Conservation (phyloP, 495 filamentous ascomycete genomes). For the Penicillium mononematosum region DNA sequence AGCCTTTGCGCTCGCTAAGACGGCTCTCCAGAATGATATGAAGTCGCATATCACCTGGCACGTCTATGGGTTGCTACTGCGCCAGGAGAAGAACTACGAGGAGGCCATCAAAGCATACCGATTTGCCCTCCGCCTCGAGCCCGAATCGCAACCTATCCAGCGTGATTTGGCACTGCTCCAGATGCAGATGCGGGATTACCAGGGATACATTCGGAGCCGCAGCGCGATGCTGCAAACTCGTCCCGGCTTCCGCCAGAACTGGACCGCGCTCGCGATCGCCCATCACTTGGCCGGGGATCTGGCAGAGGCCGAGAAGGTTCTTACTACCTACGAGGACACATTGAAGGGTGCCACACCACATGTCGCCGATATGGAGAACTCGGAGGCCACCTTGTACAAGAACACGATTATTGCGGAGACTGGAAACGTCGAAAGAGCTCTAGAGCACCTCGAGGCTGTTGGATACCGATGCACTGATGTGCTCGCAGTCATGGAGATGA, state of each 20-base stretch:
- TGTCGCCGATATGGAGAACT: conserved; percentile 83
- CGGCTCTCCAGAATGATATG: conserved; percentile 90
- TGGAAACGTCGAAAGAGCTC: conserved; percentile 72
- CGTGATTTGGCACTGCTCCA: conserved; percentile 90
- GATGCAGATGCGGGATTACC: conserved; percentile 94
- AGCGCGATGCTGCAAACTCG: conserved; percentile 78
- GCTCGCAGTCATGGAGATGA: conserved; percentile 84
- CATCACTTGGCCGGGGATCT: conserved; percentile 86
- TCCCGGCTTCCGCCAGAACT: conserved; percentile 80
- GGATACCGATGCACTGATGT: conserved; percentile 78
- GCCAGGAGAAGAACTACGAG: conserved; percentile 92
- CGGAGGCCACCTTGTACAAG: conserved; percentile 95
- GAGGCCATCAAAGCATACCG: conserved; percentile 99
- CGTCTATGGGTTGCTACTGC: conserved; percentile 94
- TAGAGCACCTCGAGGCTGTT: conserved; percentile 81
- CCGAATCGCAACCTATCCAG: conserved; percentile 90
- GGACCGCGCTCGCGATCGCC: conserved; percentile 92
- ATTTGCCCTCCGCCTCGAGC: conserved; percentile 86
- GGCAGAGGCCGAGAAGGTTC: conserved; percentile 80
- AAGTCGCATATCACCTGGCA: conserved; percentile 99
- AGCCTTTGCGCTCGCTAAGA: conserved; percentile 88
- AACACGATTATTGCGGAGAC: conserved; percentile 89
- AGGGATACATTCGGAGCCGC: conserved; percentile 87
- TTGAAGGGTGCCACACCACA: conserved; percentile 67
- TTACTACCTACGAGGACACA: conserved; percentile 90